Evolutionary conservation across 1,284 basidiomycete genomes (phyloP).

Genomic region (Testicularia cyperi): DNA sequence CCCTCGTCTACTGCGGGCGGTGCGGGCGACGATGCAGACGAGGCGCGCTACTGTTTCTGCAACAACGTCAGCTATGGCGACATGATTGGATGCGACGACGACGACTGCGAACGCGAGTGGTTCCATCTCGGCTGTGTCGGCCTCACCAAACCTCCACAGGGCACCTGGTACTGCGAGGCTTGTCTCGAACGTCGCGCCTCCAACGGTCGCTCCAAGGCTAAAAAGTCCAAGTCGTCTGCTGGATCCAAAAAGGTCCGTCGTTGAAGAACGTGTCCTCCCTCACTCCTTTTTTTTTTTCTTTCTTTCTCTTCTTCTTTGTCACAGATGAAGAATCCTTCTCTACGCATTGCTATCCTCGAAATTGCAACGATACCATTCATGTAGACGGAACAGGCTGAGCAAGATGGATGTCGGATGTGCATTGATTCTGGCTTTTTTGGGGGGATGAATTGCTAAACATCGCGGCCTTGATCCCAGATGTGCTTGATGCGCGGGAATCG

Average conservation of each 20-base stretch:
- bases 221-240: slow-evolving; percentile 22
- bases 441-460: slow-evolving; percentile 14
- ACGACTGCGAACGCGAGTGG: slow-evolving; percentile 89
- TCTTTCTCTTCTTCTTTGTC: neutral
- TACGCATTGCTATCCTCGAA: too few relatives aligned
- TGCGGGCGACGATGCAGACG: slow-evolving; percentile 61
- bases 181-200: slow-evolving; percentile 46
- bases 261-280: neutral
- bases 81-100: slow-evolving; percentile 95
- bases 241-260: slow-evolving; percentile 25
- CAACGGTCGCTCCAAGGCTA: slow-evolving; percentile 22
- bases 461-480: slow-evolving; percentile 28
- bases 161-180: slow-evolving; percentile 72
- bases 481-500: slow-evolving; percentile 49
- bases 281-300: neutral
- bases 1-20: slow-evolving; percentile 14
- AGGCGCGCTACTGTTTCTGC: slow-evolving; percentile 83
- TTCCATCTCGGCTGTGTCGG: slow-evolving; percentile 75
- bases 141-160: slow-evolving; percentile 67
- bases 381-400: too few relatives aligned
- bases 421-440: too few relatives aligned
- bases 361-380: too few relatives aligned
- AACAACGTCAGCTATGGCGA: slow-evolving; percentile 83
- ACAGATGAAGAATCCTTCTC: neutral
- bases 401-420: too few relatives aligned